These are phyloP conservation scores for Cadophora sp. DNA, from an alignment of 2,329 filamentous ascomycete genomes.

Conservation along the genomic window DNA sequence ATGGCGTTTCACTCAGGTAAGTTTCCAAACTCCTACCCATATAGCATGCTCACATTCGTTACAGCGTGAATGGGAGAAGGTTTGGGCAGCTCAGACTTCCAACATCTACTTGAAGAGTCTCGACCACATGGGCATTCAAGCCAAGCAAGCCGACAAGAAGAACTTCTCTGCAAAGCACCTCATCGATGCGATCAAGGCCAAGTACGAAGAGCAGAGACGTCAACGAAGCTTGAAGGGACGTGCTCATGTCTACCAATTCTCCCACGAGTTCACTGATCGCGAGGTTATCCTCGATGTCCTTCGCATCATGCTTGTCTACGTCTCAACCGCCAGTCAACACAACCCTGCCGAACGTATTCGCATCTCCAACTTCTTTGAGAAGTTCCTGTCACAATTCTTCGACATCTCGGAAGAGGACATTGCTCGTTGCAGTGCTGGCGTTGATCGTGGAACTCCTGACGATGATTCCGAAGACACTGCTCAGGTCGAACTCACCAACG, in stretches of 20 bases:
- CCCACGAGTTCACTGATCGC: conserved; percentile 75
- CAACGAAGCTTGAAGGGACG: conserved; percentile 68
- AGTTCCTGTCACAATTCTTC: conserved; percentile 79
- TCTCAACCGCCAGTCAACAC: conserved; percentile 72
- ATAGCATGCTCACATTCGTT: neutral
- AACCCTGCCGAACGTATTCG: conserved; percentile 76
- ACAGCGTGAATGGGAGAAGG: conserved; percentile 95
- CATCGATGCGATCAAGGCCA: conserved; percentile 88
- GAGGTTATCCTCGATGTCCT: conserved; percentile 69
- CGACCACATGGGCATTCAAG: conserved; percentile 93
- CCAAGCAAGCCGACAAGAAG: conserved; percentile 89
- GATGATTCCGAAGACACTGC: conserved; percentile 72
- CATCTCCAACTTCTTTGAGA: conserved; percentile 77
- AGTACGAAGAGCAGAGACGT: conserved; percentile 88
- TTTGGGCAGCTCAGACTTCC: conserved; percentile 96
- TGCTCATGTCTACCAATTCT: conserved; percentile 73
- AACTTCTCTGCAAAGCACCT: conserved; percentile 90
- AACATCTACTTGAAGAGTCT: conserved; percentile 95
- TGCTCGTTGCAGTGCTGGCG: conserved; percentile 69
- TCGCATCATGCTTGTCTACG: conserved; percentile 68
- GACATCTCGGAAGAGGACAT: conserved; percentile 75
- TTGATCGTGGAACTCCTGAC: conserved; percentile 73
- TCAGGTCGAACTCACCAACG: conserved; percentile 73
- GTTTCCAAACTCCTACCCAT: conserved; percentile 28
- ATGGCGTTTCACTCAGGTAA: conserved; percentile 86